Evolutionary conservation across 768 basidiomycete species (phyloP).

Genomic region (Trametes meyenii): DNA sequence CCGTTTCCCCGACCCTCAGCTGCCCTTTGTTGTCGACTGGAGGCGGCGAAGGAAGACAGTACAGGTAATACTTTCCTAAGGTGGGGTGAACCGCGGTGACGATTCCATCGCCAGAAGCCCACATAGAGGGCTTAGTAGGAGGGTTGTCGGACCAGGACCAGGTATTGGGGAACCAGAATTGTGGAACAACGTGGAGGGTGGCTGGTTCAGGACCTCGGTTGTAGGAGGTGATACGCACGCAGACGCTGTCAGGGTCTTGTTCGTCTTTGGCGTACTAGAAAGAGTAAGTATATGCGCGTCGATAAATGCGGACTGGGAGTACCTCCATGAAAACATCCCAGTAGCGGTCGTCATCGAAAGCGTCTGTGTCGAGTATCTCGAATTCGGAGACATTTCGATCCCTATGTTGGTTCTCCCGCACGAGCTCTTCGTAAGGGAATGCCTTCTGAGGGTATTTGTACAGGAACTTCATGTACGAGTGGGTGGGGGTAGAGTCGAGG

Average conservation of each 20-base stretch:
- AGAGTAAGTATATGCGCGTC: conserved; percentile 13
- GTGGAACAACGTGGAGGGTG: conserved; percentile 91
- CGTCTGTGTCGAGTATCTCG: conserved; percentile 91
- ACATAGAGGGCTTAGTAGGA: conserved; percentile 65
- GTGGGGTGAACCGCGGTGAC: conserved; percentile 74
- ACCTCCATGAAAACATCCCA: conserved; percentile 99
- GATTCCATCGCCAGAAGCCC: conserved; percentile 56
- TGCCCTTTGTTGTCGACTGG: conserved; percentile 77
- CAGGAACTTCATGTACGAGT: conserved; percentile 99
- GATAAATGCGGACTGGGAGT: conserved; percentile 27
- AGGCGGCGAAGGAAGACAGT: conserved; percentile 90
- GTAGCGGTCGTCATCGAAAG: conserved; percentile 90
- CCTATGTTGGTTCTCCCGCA: conserved; percentile 80
- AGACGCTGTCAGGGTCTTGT: conserved; percentile 83
- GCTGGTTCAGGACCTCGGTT: conserved; percentile 96
- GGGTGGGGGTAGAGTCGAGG: conserved; percentile 96
- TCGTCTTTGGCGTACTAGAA: conserved; percentile 95
- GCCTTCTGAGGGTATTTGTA: conserved; percentile 97
- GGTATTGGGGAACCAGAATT: conserved; percentile 96
- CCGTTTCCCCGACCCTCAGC: conserved; percentile 37
- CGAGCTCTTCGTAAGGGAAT: conserved; percentile 94
- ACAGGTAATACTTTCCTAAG: conserved; percentile 78
- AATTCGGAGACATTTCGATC: conserved; percentile 87
- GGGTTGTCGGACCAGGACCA: conserved; percentile 91
- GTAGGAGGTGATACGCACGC: conserved; percentile 93